A percentile compares a stretch with the other conserved stretches of the same genome.
phyloP scores from a whole-genome alignment of 176 grass and related monocot species.

The Avena insularis region DNA sequence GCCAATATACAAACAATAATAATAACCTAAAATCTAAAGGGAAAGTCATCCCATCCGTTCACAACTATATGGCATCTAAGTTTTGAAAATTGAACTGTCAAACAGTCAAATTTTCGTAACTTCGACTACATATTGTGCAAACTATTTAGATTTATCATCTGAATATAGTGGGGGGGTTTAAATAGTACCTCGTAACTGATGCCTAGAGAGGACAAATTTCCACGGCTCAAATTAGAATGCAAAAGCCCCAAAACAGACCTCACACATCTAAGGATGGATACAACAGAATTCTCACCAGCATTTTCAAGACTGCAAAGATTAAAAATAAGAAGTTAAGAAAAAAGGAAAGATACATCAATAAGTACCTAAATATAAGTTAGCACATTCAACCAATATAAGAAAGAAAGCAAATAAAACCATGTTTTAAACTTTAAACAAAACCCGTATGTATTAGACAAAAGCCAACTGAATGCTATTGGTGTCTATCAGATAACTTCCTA shows the following conservation, averaged over 20 bases:
- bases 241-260: conserved; percentile 81
- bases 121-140: background rate
- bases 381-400: conserved; percentile 31
- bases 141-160: background rate
- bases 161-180: too few relatives aligned
- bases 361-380: background rate
- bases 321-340: conserved; percentile 19
- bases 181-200: conserved; percentile 70
- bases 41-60: background rate
- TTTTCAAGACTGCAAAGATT: conserved; percentile 79
- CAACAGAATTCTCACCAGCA: conserved; percentile 85
- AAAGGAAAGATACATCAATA: background rate
- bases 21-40: background rate
- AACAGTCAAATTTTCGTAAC: background rate
- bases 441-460: conserved; percentile 29
- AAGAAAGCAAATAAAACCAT: background rate
- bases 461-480: background rate
- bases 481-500: conserved; percentile 11
- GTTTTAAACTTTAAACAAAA: conserved; percentile 29
- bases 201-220: conserved; percentile 48
- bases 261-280: conserved; percentile 81
- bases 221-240: conserved; percentile 27
- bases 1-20: background rate
- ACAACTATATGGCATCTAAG: background rate
- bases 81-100: background rate